phyloP scores from a whole-genome alignment of 2,329 filamentous ascomycete genomes.

The Penicillium rolfsii region DNA sequence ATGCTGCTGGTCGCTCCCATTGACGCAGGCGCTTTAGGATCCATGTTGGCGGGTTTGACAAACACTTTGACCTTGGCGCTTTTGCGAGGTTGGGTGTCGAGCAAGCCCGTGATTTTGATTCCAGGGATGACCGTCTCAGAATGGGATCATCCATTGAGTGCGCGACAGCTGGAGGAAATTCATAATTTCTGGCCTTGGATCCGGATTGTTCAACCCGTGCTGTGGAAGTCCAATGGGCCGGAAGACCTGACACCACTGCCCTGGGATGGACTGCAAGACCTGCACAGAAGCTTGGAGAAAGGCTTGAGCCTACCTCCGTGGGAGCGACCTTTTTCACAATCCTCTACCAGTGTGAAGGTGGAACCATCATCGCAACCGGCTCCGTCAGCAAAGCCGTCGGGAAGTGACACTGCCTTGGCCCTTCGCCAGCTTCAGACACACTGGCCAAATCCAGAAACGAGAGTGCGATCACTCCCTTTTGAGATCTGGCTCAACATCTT shows the following conservation, averaged over 20 bases:
- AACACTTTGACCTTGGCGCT: constrained; percentile 81
- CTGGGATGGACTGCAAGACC: constrained; percentile 52
- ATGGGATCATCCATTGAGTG: constrained; percentile 89
- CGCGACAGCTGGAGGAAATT: constrained; percentile 83
- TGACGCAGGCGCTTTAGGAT: constrained; percentile 79
- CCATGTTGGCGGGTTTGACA: constrained; percentile 83
- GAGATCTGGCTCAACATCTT: constrained; percentile 91
- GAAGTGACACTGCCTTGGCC: constrained; percentile 38
- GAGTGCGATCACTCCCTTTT: constrained; percentile 62
- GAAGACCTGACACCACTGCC: constrained; percentile 54
- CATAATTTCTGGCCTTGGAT: constrained; percentile 86
- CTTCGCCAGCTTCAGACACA: constrained; percentile 30
- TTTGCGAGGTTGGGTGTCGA: constrained; percentile 81
- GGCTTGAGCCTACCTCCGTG: constrained; percentile 31
- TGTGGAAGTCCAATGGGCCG: constrained; percentile 74
- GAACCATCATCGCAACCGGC: constrained; percentile 11
- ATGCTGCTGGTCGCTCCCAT: constrained; percentile 82
- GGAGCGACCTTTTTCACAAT: constrained; percentile 22
- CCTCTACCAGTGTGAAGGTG: constrained; percentile 9
- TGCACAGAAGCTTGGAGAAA: constrained; percentile 39
- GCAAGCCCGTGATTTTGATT: constrained; percentile 81
- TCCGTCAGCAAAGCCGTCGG: constrained; percentile 52
- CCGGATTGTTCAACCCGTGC: constrained; percentile 74
- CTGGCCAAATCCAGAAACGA: constrained; percentile 25
- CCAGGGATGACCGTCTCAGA: constrained; percentile 87